Evolutionary conservation across 2,329 filamentous ascomycete species (phyloP).

Genomic region (Botryotinia calthae): DNA sequence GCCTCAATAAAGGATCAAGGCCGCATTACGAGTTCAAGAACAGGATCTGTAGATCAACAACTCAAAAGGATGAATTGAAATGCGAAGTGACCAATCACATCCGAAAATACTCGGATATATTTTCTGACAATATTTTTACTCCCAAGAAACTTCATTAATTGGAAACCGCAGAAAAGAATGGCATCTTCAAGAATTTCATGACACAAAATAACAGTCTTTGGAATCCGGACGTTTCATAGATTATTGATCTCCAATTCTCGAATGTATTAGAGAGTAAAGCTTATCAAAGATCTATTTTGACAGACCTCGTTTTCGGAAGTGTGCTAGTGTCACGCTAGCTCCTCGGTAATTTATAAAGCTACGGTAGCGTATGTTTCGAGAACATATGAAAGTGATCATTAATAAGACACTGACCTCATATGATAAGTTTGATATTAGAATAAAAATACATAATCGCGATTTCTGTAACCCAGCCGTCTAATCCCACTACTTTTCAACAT

Average conservation of each 20-base stretch:
- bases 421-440: neutral
- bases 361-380: neutral
- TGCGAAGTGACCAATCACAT: neutral
- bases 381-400: neutral
- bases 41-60: neutral
- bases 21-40: neutral
- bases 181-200: neutral
- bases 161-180: neutral
- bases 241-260: neutral
- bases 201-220: neutral
- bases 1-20: neutral
- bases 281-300: neutral
- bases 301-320: neutral
- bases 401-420: neutral
- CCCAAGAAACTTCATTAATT: neutral
- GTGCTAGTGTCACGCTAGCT: neutral
- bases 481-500: too few species aligned
- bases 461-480: too few species aligned
- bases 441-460: too few species aligned
- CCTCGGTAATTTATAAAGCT: neutral
- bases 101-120: neutral
- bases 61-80: neutral
- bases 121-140: neutral
- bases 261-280: neutral
- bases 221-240: rapidly evolving